Percentiles rank a stretch among this genome's conserved stretches.
phyloP scores from a whole-genome alignment of 1,139 yeast species.

The Saccharomyces hybrid region DNA sequence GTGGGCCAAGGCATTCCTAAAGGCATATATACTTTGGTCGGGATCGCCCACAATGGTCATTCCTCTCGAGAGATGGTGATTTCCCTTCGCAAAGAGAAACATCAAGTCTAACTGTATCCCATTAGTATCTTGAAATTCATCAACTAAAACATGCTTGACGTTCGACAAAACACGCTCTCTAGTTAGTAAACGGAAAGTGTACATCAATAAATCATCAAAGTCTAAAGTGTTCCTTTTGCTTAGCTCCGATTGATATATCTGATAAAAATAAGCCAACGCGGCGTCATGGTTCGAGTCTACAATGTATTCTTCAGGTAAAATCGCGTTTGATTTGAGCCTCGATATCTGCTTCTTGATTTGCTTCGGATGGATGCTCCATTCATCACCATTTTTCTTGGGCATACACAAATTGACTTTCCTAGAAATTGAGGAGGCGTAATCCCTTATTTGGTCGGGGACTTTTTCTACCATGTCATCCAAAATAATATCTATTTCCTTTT shows the following conservation, averaged over 20 bases:
- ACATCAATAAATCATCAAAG: conserved; percentile 73
- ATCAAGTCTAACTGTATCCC: conserved; percentile 64
- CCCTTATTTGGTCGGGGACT: conserved; percentile 32
- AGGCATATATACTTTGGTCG: conserved; percentile 88
- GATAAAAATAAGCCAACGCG: conserved; percentile 38
- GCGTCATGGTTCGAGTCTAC: conserved; percentile 26
- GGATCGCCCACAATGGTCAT: conserved; percentile 93
- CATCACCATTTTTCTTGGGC: conserved; percentile 22
- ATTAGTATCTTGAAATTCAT: conserved; percentile 92
- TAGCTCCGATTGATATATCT: conserved; percentile 46
- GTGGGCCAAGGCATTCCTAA: conserved; percentile 67
- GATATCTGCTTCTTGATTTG: conserved; percentile 43
- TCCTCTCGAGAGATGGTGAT: conserved; percentile 35
- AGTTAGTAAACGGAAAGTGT: conserved; percentile 45
- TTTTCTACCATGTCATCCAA: conserved; percentile 39
- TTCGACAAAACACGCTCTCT: conserved; percentile 41
- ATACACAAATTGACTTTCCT: conserved; percentile 27
- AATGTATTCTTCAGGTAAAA: conserved; percentile 36
- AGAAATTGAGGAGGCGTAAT: conserved; percentile 23
- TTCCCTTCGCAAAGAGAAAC: conserved; percentile 46
- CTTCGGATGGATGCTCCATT: conserved; percentile 31
- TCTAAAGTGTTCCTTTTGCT: conserved; percentile 43
- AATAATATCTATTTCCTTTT: conserved; percentile 50
- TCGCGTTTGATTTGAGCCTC: conserved; percentile 44
- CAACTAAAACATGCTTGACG: conserved; percentile 70